These are phyloP conservation scores for Penicillium robsamsonii DNA, from an alignment of 495 filamentous ascomycete species.

Conservation along the genomic window DNA sequence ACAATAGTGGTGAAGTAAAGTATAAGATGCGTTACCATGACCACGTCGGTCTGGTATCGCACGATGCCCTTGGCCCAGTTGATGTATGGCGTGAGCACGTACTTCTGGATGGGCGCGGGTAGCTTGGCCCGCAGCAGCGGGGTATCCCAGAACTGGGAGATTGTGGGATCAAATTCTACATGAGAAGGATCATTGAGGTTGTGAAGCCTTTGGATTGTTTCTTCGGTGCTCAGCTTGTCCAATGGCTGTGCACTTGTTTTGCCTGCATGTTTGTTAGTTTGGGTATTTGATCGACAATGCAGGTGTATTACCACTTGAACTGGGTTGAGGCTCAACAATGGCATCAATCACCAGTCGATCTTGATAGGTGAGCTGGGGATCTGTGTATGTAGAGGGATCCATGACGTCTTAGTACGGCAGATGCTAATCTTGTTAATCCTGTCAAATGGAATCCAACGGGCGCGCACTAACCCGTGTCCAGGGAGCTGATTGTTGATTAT, in stretches of 20 bases:
- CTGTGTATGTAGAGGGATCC: slow-evolving; percentile 41
- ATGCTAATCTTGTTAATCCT: slow-evolving; percentile 1
- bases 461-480: neutral
- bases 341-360: slow-evolving; percentile 51
- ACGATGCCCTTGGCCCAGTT: slow-evolving; percentile 52
- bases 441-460: neutral
- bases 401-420: slow-evolving; percentile 14
- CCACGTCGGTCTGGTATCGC: slow-evolving; percentile 63
- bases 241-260: slow-evolving; percentile 18
- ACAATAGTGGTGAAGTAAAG: slow-evolving; percentile 67
- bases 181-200: slow-evolving; percentile 52
- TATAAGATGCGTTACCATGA: slow-evolving; percentile 74
- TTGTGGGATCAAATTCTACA: slow-evolving; percentile 51
- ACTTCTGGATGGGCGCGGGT: slow-evolving; percentile 38
- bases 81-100: slow-evolving; percentile 56
- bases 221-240: slow-evolving; percentile 19
- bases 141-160: slow-evolving; percentile 53
- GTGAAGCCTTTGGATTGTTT: slow-evolving; percentile 42
- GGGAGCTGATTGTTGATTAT: neutral
- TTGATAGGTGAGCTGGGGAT: slow-evolving; percentile 48
- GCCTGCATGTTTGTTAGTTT: slow-evolving; percentile 15
- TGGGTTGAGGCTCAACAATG: slow-evolving; percentile 35
- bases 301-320: slow-evolving; percentile 18
- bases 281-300: slow-evolving; percentile 18
- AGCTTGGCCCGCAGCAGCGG: slow-evolving; percentile 35